Evolutionary conservation across 2,329 filamentous ascomycete genomes (phyloP).

Genomic region (Ploettnerulaceae sp.): DNA sequence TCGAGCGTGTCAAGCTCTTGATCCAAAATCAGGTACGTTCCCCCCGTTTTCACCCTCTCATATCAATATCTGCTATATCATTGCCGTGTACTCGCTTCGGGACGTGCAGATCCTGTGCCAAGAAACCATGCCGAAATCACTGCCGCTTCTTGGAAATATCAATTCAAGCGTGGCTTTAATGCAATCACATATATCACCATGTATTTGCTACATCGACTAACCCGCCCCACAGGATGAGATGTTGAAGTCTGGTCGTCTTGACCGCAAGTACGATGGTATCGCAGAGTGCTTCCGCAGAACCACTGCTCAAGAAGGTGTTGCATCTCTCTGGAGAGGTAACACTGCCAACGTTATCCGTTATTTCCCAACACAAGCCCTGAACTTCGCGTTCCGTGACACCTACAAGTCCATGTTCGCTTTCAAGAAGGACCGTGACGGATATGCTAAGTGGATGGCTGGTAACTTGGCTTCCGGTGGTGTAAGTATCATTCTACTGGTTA

Average conservation of each 20-base stretch:
- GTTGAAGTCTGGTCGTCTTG: slow-evolving; percentile 96
- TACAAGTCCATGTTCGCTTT: slow-evolving; percentile 99
- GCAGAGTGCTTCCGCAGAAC: slow-evolving; percentile 93
- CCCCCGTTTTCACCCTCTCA: slow-evolving; percentile 3
- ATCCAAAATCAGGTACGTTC: slow-evolving; percentile 98
- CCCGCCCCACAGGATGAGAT: slow-evolving; percentile 80
- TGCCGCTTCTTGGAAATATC: neutral
- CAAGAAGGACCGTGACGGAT: slow-evolving; percentile 99
- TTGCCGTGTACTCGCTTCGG: slow-evolving; percentile 19
- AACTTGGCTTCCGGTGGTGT: slow-evolving; percentile 99
- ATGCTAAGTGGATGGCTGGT: slow-evolving; percentile 97
- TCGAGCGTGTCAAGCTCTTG: slow-evolving; percentile 99
- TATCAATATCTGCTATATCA: slow-evolving; percentile 1
- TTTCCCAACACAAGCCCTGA: slow-evolving; percentile 99
- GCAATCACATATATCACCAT: neutral
- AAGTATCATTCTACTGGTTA: slow-evolving; percentile 44
- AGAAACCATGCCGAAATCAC: neutral
- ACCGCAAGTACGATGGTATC: slow-evolving; percentile 95
- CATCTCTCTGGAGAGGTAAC: slow-evolving; percentile 98
- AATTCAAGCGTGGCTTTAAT: neutral
- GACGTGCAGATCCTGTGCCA: slow-evolving; percentile 15
- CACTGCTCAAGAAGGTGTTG: slow-evolving; percentile 82
- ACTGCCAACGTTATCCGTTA: slow-evolving; percentile 99
- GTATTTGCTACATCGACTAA: slow-evolving; percentile 19
- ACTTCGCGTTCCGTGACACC: slow-evolving; percentile 99